phyloP scores from a whole-genome alignment of 352 stramenopile species.

The Aphanomyces astaci region DNA sequence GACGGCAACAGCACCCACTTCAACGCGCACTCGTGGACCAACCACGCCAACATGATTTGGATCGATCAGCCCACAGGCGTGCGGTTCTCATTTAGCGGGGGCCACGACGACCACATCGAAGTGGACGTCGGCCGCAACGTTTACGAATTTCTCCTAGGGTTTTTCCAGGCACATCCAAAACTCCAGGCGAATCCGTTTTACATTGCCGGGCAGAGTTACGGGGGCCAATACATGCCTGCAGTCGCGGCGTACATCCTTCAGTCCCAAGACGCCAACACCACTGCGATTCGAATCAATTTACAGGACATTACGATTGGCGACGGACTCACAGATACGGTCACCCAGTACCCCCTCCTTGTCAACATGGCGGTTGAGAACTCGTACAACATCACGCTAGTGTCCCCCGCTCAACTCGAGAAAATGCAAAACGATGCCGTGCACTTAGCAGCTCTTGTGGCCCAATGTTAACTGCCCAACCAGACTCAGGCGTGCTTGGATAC shows the following conservation, averaged over 20 bases:
- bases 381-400: slow-evolving; percentile 57
- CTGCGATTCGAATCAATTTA: slow-evolving; percentile 46
- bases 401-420: slow-evolving; percentile 32
- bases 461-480: slow-evolving; percentile 42
- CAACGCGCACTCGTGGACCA: slow-evolving; percentile 58
- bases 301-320: slow-evolving; percentile 76
- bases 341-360: slow-evolving; percentile 43
- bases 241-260: slow-evolving; percentile 46
- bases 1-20: slow-evolving; percentile 29
- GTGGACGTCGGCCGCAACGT: slow-evolving; percentile 52
- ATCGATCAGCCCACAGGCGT: slow-evolving; percentile 58
- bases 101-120: slow-evolving; percentile 37
- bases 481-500: slow-evolving; percentile 37
- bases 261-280: slow-evolving; percentile 36
- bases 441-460: slow-evolving; percentile 34
- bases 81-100: slow-evolving; percentile 41
- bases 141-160: slow-evolving; percentile 59
- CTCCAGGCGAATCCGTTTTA: slow-evolving; percentile 45
- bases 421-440: slow-evolving; percentile 38
- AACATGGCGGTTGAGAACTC: slow-evolving; percentile 71
- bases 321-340: slow-evolving; percentile 52
- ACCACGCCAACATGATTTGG: slow-evolving; percentile 57
- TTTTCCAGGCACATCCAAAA: slow-evolving; percentile 45
- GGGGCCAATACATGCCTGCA: slow-evolving; percentile 53
- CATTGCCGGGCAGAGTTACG: slow-evolving; percentile 63